Evolutionary conservation across 179 eudicot genomes (phyloP).

Genomic region (Carnegiea gigantea): DNA sequence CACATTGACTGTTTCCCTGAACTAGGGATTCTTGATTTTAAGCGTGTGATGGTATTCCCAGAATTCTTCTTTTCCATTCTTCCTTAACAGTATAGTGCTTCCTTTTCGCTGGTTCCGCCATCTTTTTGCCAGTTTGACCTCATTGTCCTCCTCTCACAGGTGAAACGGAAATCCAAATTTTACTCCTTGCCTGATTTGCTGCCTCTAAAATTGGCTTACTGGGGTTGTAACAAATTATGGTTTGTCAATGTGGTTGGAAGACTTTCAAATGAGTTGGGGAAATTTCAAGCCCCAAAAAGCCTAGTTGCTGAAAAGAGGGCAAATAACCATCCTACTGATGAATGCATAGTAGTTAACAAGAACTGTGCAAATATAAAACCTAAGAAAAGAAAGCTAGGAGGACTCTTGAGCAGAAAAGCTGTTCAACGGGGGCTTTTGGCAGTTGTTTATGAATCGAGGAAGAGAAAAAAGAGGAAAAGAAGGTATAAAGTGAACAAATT

Average conservation of each 20-base stretch:
- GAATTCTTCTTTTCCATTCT: not conserved
- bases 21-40: conserved; percentile 46
- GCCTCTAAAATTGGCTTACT: conserved; percentile 48
- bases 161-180: conserved; percentile 40
- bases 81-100: not conserved
- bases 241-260: conserved; percentile 40
- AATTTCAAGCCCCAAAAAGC: conserved; percentile 4
- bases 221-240: conserved; percentile 35
- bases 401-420: conserved; percentile 9
- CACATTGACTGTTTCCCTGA: conserved; percentile 57
- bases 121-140: not conserved
- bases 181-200: conserved; percentile 55
- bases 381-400: conserved; percentile 24
- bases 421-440: not conserved
- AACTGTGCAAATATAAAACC: conserved; percentile 17
- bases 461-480: conserved; percentile 27
- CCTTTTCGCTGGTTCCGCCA: not conserved
- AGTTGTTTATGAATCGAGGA: conserved; percentile 4
- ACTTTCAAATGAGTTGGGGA: conserved; percentile 8
- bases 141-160: conserved; percentile 36
- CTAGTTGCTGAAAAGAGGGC: conserved; percentile 10
- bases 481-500: conserved; percentile 6
- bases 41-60: conserved; percentile 46
- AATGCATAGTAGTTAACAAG: conserved; percentile 9
- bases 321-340: not conserved